Conservation (phyloP, 768 basidiomycete genomes). For the Cystobasidium ongulense region DNA sequence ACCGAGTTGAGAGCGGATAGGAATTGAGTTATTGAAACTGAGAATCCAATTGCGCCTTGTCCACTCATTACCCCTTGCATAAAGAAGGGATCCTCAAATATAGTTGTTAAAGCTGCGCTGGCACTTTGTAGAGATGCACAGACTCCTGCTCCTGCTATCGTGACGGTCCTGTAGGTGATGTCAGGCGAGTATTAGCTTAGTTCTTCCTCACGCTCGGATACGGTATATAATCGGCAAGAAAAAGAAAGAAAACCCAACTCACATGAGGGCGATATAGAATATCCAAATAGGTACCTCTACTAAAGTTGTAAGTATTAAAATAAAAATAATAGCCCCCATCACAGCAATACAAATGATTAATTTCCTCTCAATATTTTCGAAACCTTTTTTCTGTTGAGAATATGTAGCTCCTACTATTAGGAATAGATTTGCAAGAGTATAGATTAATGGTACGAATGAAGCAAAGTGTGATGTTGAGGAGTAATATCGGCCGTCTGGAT, state of each 20-base stretch:
- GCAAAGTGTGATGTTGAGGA: neutral
- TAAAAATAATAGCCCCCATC: neutral
- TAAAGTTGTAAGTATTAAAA: neutral
- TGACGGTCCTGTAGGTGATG: neutral
- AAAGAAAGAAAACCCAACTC: neutral
- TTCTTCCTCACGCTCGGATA: too few species aligned
- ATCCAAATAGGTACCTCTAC: neutral
- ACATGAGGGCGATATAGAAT: conserved; percentile 18
- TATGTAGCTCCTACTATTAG: conserved; percentile 15
- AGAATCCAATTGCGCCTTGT: conserved; percentile 39
- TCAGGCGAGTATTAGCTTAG: neutral
- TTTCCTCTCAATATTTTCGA: conserved; percentile 8
- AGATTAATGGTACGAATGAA: conserved; percentile 11
- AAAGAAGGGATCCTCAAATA: conserved; percentile 31
- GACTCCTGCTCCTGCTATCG: neutral
- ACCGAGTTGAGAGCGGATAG: conserved; percentile 29
- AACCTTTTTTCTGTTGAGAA: conserved; percentile 13
- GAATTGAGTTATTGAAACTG: conserved; percentile 39
- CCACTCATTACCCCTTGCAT: conserved; percentile 39
- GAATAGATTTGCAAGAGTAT: neutral
- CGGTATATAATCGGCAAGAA: neutral
- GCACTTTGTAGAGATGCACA: conserved; percentile 10
- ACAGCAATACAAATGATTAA: conserved; percentile 1
- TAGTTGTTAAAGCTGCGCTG: conserved; percentile 11
- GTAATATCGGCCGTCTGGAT: neutral